A percentile compares a stretch with the other conserved stretches of the same genome.
phyloP scores from a whole-genome alignment of 495 filamentous ascomycete genomes.

The Venustampulla echinocandica region DNA sequence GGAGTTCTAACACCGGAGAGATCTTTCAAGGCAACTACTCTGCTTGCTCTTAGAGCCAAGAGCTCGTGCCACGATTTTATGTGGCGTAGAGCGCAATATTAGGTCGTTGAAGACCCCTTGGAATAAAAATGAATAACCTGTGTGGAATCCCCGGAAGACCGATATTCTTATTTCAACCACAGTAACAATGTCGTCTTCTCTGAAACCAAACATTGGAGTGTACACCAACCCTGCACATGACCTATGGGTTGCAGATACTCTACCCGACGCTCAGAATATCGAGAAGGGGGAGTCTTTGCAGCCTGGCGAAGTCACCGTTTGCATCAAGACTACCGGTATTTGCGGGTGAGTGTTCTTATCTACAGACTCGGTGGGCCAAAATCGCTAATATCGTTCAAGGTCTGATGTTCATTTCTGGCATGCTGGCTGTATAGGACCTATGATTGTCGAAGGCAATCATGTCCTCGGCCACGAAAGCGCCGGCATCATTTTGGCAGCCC shows the following conservation, averaged over 20 bases:
- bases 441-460: constrained; percentile 80
- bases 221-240: constrained; percentile 91
- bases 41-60: too few species aligned
- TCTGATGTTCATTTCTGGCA: constrained; percentile 96
- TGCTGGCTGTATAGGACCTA: constrained; percentile 82
- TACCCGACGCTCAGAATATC: constrained; percentile 65
- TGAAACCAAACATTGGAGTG: constrained; percentile 91
- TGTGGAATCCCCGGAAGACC: too few species aligned
- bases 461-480: constrained; percentile 83
- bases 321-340: constrained; percentile 84
- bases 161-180: too few species aligned
- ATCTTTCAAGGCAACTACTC: too few species aligned
- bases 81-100: too few species aligned
- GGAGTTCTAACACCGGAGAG: too few species aligned
- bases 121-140: too few species aligned
- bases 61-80: too few species aligned
- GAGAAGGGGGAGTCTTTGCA: constrained; percentile 60
- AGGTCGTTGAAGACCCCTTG: too few species aligned
- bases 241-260: constrained; percentile 75
- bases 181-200: too few species aligned
- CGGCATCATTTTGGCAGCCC: constrained; percentile 61
- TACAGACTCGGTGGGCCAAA: constrained; percentile 3
- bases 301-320: constrained; percentile 73
- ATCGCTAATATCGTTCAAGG: constrained; percentile 32
- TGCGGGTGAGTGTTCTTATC: constrained; percentile 57